phyloP scores from a whole-genome alignment of 2,329 filamentous ascomycete species.

The Fusarium tjaetaba region DNA sequence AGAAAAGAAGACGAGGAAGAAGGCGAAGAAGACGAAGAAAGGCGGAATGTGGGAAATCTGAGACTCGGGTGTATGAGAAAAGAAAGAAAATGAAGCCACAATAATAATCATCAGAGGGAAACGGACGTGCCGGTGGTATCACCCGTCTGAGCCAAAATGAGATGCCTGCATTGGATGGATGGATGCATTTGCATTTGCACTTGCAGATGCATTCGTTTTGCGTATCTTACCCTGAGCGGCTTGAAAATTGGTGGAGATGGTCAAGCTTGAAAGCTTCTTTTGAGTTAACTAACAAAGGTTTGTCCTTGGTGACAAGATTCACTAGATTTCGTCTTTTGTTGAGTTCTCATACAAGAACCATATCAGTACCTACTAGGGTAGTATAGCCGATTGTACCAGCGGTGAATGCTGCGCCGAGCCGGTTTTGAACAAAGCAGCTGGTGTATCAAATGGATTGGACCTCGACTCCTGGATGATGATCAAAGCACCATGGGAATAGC shows the following conservation, averaged over 20 bases:
- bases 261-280: conserved; percentile 19
- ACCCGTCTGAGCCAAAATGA: conserved; percentile 15
- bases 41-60: background rate
- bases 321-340: background rate
- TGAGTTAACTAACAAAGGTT: background rate
- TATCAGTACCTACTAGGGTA: background rate
- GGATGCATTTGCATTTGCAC: background rate
- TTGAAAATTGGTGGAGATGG: conserved; percentile 19
- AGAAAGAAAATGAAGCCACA: conserved; percentile 12
- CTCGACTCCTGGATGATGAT: conserved; percentile 17
- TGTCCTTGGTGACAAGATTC: background rate
- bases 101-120: background rate
- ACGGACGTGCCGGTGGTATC: background rate
- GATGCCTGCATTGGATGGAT: conserved; percentile 2
- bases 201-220: background rate
- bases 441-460: conserved; percentile 14
- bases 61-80: conserved; percentile 15
- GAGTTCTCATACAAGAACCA: background rate
- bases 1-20: background rate
- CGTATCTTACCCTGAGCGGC: conserved; percentile 4
- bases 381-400: background rate
- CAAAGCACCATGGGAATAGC: conserved; percentile 3
- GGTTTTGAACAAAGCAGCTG: conserved; percentile 11
- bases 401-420: conserved; percentile 5
- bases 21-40: background rate